Conservation (phyloP, 805 yeast genomes). For the Candida krabiensis region DNA sequence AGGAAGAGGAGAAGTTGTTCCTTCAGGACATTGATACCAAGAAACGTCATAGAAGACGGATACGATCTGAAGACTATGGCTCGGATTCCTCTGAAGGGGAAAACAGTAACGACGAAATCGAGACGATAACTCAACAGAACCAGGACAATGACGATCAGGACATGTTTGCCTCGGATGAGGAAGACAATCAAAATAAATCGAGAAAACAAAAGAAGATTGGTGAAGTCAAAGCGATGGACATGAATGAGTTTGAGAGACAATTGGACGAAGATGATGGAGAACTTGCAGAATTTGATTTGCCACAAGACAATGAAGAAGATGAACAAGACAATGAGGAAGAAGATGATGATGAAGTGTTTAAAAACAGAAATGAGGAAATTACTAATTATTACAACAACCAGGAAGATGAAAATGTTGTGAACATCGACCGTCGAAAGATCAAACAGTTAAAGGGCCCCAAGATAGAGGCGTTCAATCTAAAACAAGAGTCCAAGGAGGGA, state of each 20-base stretch:
- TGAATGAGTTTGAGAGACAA: conserved; percentile 37
- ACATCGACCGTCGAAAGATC: conserved; percentile 12
- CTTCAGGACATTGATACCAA: conserved; percentile 21
- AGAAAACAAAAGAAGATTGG: conserved; percentile 4
- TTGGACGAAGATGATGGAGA: conserved; percentile 18
- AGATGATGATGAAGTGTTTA: conserved; percentile 13
- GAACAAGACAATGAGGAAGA: conserved; percentile 9
- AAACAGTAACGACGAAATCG: conserved; percentile 19
- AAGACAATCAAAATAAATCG: conserved; percentile 9
- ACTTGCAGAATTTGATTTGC: too few relatives aligned
- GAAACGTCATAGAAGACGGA: conserved; percentile 7
- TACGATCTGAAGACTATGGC: conserved; percentile 18
- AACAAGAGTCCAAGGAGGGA: conserved; percentile 59
- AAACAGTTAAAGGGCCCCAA: conserved; percentile 34
- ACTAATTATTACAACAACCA: conserved; percentile 30
- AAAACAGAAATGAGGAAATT: background rate
- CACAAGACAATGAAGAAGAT: conserved; percentile 8
- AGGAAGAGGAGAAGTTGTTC: conserved; percentile 16
- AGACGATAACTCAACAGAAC: conserved; percentile 6
- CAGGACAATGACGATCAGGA: conserved; percentile 35
- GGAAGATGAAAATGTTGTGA: conserved; percentile 23
- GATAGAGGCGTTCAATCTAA: conserved; percentile 62
- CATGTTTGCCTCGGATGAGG: conserved; percentile 39
- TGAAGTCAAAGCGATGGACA: conserved; percentile 33
- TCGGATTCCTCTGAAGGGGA: conserved; percentile 26